Evolutionary conservation across 176 grass and related monocot species (phyloP).

Genomic region (Cenchrus americanus): DNA sequence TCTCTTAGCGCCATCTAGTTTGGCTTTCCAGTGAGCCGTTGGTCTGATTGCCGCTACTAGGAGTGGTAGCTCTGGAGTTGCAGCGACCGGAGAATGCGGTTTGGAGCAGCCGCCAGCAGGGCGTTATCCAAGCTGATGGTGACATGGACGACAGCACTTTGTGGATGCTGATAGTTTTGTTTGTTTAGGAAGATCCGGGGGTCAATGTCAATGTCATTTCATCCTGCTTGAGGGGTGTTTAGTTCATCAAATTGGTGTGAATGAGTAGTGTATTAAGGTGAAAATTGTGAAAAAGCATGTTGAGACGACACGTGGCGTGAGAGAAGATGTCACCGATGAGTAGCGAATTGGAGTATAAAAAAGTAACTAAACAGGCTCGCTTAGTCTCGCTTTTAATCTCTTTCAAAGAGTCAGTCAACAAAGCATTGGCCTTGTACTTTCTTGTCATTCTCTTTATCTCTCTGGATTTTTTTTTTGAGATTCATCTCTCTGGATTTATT

Average conservation of each 20-base stretch:
- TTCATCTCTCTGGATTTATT: neutral
- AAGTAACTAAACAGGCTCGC: too few relatives aligned
- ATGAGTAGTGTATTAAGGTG: too few relatives aligned
- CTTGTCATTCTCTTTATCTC: too few relatives aligned
- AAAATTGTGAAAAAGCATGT: too few relatives aligned
- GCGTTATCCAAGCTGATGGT: neutral
- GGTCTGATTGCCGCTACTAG: slow-evolving; percentile 1
- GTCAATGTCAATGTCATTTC: neutral
- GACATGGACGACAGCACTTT: neutral
- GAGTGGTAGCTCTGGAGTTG: slow-evolving; percentile 51
- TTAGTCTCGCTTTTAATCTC: neutral
- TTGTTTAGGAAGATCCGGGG: neutral
- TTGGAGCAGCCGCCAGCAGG: neutral
- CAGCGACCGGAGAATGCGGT: slow-evolving; percentile 43
- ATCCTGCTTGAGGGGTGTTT: too few relatives aligned
- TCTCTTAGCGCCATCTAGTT: neutral
- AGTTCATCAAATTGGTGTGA: too few relatives aligned
- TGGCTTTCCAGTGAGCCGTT: neutral
- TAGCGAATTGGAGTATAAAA: too few relatives aligned
- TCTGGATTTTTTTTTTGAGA: neutral
- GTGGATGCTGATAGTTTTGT: neutral
- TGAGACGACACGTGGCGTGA: too few relatives aligned
- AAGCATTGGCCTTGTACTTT: neutral
- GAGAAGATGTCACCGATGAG: too few relatives aligned
- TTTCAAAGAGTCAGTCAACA: neutral